phyloP scores from a whole-genome alignment of 2,329 filamentous ascomycete species.

The Fusarium sp. region DNA sequence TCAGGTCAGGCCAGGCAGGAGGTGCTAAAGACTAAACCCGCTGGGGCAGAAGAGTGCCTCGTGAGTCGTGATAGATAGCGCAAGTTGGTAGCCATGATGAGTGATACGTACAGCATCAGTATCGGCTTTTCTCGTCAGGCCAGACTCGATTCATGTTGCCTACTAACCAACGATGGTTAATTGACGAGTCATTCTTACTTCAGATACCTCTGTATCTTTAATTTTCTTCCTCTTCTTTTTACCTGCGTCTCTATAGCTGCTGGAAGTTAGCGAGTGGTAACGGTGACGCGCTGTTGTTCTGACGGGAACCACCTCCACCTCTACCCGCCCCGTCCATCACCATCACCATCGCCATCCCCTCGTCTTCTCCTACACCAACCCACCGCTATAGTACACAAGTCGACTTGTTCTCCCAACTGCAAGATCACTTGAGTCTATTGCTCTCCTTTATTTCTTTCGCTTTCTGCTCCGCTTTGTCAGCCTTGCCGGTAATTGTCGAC shows the following conservation, averaged over 20 bases:
- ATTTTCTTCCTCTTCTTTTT: not conserved
- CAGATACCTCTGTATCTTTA: not conserved
- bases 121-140: constrained; percentile 17
- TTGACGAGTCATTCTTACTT: not conserved
- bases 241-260: not conserved
- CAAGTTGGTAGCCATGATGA: constrained; percentile 2
- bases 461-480: not conserved
- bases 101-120: constrained; percentile 14
- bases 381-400: constrained; percentile 10
- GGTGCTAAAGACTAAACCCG: constrained; percentile 13
- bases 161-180: not conserved
- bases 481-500: not conserved
- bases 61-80: constrained; percentile 35
- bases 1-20: not conserved
- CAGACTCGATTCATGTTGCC: constrained; percentile 20
- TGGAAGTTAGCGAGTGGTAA: constrained; percentile 33
- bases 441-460: not conserved
- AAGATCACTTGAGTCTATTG: constrained; percentile 3
- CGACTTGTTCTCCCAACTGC: constrained; percentile 29
- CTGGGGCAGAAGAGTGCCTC: constrained; percentile 11
- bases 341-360: constrained; percentile 26
- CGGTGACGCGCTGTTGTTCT: constrained; percentile 34
- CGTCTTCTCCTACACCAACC: constrained; percentile 20
- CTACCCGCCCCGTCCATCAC: constrained; percentile 33
- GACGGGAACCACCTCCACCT: constrained; percentile 39